Conservation (phyloP, 2,329 filamentous ascomycete genomes). For the Penicillium freii region DNA sequence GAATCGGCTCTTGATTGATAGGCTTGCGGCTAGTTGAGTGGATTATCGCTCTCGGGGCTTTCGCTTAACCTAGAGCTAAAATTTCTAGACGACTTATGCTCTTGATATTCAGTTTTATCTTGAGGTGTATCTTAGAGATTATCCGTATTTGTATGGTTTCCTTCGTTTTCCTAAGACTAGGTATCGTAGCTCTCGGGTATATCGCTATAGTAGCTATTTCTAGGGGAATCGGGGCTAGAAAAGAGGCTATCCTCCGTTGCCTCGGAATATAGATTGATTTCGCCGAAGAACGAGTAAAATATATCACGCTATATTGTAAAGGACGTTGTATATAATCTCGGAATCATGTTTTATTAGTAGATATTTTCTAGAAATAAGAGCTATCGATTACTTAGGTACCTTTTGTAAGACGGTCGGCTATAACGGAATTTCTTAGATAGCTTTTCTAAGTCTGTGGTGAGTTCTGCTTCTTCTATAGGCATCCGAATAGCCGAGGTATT, state of each 20-base stretch:
- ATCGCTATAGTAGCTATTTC: not conserved
- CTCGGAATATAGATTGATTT: constrained; percentile 1
- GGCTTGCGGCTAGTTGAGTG: not conserved
- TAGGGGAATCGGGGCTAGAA: not conserved
- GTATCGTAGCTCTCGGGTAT: not conserved
- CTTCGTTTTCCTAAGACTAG: not conserved
- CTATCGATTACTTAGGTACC: constrained; percentile 2
- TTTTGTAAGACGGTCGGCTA: constrained; percentile 1
- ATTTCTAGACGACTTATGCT: not conserved
- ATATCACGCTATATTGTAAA: constrained; percentile 5
- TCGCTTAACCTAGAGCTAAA: not conserved
- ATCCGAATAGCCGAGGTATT: not conserved
- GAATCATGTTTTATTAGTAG: not conserved
- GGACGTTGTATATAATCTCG: not conserved
- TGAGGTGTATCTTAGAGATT: not conserved
- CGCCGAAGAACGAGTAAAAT: constrained; percentile 4
- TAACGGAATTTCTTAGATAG: constrained; percentile 1
- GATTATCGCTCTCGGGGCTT: not conserved
- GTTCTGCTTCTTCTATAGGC: constrained; percentile 1
- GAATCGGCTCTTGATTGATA: not conserved
- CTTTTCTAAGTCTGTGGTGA: constrained; percentile 1
- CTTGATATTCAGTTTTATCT: not conserved
- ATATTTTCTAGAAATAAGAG: constrained; percentile 1
- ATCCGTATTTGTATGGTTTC: not conserved
- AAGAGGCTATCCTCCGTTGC: not conserved